Evolutionary conservation across 495 filamentous ascomycete genomes (phyloP), one percentile per base, ranked within the genome.

Genomic region (Rhypophila decipiens): DNA sequence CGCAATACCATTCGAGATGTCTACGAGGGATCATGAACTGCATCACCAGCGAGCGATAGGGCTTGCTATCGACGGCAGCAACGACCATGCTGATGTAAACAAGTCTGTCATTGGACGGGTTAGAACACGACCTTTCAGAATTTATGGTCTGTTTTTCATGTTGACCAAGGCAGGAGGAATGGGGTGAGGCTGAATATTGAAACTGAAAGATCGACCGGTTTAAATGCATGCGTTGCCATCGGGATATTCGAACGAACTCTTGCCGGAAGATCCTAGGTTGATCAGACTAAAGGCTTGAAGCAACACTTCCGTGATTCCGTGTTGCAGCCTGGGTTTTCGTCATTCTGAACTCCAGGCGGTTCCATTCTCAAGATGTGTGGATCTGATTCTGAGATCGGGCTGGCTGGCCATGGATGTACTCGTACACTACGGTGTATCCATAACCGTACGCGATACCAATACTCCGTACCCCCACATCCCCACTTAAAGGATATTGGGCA

Each of bases 151-250:
- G 13, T 31, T 13, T 19, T 33, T 12, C 15, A 24, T 3, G 37
- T 2, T 17, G 41, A 33, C 34, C 13, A 2, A 24, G n/a, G 23
- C 11, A 18, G 31, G 42, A 46, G 29, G 45, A 34, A 27, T 55
- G 52, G 11, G 47, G 24, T 21, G 10, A 4, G 22, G 34, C 58
- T 47, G 39, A 56, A 53, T 51, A 37, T 20, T 64, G 61, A 64
- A 64, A 62, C 59, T 43, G 53, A 52, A 39, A 47, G 23, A 9
- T 46, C 41, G 21, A 52, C 53, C 45, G 38, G 13, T 40, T 47
- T 8, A 39, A 20, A 47, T 17, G 46, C 39, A 24, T 51, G 15
- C 18, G 24, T 20, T 34, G 31, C 29, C 37, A 39, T n/a, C n/a
- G n/a, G n/a, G n/a, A n/a, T n/a, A n/a, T n/a, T n/a, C n/a, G n/a